Conservation (phyloP, 2,329 filamentous ascomycete species). For the Westerdykella ornata region DNA sequence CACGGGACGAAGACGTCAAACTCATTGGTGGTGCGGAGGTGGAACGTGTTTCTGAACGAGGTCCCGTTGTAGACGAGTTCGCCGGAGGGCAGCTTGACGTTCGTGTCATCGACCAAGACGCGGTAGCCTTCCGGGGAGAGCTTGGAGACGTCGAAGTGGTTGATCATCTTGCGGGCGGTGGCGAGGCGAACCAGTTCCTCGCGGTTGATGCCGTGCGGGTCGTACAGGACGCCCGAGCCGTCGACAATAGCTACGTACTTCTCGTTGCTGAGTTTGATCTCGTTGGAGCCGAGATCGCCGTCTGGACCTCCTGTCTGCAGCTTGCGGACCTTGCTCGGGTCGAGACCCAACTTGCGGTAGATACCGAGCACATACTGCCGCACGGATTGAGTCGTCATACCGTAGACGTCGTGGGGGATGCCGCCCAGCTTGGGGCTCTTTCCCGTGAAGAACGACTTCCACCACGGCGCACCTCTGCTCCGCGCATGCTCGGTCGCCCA, state of each 20-base stretch:
- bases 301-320: conserved; percentile 97
- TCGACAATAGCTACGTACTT: conserved; percentile 96
- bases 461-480: conserved; percentile 83
- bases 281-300: conserved; percentile 93
- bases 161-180: conserved; percentile 82
- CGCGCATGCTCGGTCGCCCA: conserved; percentile 98
- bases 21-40: conserved; percentile 66
- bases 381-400: conserved; percentile 96
- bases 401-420: conserved; percentile 92
- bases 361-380: conserved; percentile 94
- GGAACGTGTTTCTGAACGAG: conserved; percentile 94
- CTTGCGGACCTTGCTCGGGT: conserved; percentile 78
- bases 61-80: conserved; percentile 88
- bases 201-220: conserved; percentile 81
- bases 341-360: conserved; percentile 89
- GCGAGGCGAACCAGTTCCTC: conserved; percentile 79
- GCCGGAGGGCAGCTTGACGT: conserved; percentile 78
- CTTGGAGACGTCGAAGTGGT: conserved; percentile 75
- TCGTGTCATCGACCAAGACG: conserved; percentile 83
- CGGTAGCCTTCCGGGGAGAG: conserved; percentile 84
- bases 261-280: conserved; percentile 92
- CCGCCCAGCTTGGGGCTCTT: conserved; percentile 94
- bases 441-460: conserved; percentile 99
- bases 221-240: conserved; percentile 87
- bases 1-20: conserved; percentile 94